phyloP scores from a whole-genome alignment of 805 yeast species.

The Metschnikowia sp. region DNA sequence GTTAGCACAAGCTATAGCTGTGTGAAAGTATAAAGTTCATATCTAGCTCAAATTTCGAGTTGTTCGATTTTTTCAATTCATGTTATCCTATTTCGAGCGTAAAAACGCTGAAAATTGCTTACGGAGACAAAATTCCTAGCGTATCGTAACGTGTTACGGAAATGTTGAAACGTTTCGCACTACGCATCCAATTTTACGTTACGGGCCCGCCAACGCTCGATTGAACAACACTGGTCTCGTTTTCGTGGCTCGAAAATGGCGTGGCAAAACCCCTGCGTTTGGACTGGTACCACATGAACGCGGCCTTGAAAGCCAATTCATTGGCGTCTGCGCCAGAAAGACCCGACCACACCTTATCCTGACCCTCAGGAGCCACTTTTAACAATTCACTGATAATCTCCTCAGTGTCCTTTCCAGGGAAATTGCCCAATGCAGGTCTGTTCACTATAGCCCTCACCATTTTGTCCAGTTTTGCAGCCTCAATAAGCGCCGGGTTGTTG shows the following conservation, averaged over 20 bases:
- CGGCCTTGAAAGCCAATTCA: conserved; percentile 86
- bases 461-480: conserved; percentile 65
- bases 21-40: no score
- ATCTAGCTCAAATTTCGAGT: no score
- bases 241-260: conserved; percentile 68
- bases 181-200: no score
- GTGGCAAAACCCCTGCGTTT: conserved; percentile 60
- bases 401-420: conserved; percentile 54
- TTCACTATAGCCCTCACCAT: conserved; percentile 72
- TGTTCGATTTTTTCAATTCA: no score
- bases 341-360: conserved; percentile 72
- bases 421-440: conserved; percentile 74
- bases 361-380: conserved; percentile 76
- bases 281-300: conserved; percentile 74
- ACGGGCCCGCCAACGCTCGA: no score
- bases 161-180: no score
- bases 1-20: no score
- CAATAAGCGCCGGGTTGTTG: conserved; percentile 73
- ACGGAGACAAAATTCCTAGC: no score
- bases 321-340: conserved; percentile 86
- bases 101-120: no score
- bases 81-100: no score
- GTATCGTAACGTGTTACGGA: no score
- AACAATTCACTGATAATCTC: conserved; percentile 50
- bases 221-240: no score